Evolutionary conservation across 305 asterid species (phyloP).

Genomic region (Rubia peregrina): DNA sequence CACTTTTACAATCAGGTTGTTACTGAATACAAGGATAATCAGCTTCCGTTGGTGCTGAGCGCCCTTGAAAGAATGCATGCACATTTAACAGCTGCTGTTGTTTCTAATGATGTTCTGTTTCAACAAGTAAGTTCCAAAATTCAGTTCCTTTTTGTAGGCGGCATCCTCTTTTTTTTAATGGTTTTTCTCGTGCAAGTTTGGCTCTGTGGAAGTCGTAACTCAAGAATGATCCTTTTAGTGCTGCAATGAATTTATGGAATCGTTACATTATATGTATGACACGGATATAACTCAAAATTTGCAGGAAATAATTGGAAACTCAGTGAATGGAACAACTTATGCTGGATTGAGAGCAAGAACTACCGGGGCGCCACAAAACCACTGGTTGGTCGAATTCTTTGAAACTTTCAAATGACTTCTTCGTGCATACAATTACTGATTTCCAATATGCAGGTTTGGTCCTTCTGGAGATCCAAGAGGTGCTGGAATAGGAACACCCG

Average conservation of each 20-base stretch:
- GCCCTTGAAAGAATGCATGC: constrained; percentile 91
- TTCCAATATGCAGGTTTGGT: constrained; percentile 50
- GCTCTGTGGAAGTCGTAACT: not conserved
- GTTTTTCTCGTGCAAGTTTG: not conserved
- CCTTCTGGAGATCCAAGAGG: constrained; percentile 89
- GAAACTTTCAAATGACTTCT: not conserved
- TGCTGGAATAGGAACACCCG: constrained; percentile 84
- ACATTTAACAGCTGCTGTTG: constrained; percentile 89
- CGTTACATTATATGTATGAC: not conserved
- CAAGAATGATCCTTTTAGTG: not conserved
- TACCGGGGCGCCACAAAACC: constrained; percentile 93
- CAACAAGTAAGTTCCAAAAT: constrained; percentile 45
- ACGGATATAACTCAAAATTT: constrained; percentile 7
- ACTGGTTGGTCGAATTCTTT: constrained; percentile 43
- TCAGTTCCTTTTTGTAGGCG: not conserved
- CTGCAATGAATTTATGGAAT: too few species aligned
- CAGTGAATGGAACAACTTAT: constrained; percentile 95
- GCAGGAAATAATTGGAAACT: constrained; percentile 75
- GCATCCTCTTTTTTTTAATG: not conserved
- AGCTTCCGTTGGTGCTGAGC: constrained; percentile 54
- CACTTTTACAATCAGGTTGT: constrained; percentile 40
- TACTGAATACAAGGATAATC: constrained; percentile 65
- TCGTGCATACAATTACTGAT: not conserved
- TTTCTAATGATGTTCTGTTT: constrained; percentile 78
- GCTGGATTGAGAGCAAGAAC: constrained; percentile 90